These are phyloP conservation scores for Blastobotrys apis DNA, from an alignment of 1,139 yeast species.

Conservation along the genomic window DNA sequence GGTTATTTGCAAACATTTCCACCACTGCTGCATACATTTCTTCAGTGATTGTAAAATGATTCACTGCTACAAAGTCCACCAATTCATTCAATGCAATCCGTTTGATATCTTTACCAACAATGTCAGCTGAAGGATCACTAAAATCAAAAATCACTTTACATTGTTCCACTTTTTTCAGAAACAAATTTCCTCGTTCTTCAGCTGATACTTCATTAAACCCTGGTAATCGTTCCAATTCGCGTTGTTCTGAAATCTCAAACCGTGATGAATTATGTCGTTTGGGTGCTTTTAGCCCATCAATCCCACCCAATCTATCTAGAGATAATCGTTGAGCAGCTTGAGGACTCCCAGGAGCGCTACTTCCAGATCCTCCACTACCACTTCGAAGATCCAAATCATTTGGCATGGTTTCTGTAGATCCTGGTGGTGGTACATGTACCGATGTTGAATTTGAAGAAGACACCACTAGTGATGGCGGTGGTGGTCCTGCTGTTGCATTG, in stretches of 20 bases:
- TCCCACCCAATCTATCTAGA: constrained; percentile 40
- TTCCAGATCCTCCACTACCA: too few relatives aligned
- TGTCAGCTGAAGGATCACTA: constrained; percentile 86
- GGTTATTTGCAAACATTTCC: constrained; percentile 80
- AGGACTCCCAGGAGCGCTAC: background rate
- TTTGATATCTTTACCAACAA: constrained; percentile 89
- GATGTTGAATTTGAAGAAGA: constrained; percentile 3
- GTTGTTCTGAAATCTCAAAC: constrained; percentile 69
- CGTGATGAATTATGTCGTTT: constrained; percentile 92
- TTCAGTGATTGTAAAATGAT: constrained; percentile 75
- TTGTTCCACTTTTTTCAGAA: constrained; percentile 85
- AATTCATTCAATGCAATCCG: constrained; percentile 81
- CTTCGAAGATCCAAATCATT: constrained; percentile 33
- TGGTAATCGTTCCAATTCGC: constrained; percentile 79
- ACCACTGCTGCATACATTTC: constrained; percentile 88
- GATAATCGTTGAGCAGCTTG: constrained; percentile 23
- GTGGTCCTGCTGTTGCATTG: background rate
- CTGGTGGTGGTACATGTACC: constrained; percentile 34
- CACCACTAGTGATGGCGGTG: constrained; percentile 13
- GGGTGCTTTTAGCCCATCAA: constrained; percentile 68
- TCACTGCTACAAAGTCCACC: constrained; percentile 78
- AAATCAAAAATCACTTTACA: constrained; percentile 94
- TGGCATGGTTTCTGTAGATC: constrained; percentile 39
- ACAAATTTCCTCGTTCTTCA: constrained; percentile 76
- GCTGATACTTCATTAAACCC: constrained; percentile 86